These are phyloP conservation scores for Colletotrichum theobromicola DNA, from an alignment of 2,329 filamentous ascomycete species.

Conservation along the genomic window DNA sequence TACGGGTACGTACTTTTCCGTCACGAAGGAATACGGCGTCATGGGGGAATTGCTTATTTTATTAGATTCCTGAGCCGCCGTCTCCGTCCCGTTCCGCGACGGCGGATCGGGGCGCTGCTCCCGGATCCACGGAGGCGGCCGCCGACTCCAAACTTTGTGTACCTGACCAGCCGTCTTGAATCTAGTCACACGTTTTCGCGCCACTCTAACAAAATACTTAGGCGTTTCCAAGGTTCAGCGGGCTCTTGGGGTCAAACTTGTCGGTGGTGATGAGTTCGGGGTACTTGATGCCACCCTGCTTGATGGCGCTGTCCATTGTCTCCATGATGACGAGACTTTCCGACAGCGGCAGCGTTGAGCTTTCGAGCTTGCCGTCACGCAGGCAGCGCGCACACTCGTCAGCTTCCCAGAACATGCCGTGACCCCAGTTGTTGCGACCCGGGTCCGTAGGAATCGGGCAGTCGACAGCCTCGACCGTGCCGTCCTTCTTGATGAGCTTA, in stretches of 20 bases:
- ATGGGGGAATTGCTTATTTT: conserved; percentile 1
- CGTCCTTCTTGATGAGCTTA: conserved; percentile 62
- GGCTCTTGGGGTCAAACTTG: conserved; percentile 63
- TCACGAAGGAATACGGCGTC: neutral
- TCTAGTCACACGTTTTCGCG: neutral
- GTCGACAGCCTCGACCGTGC: conserved; percentile 54
- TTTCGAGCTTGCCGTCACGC: conserved; percentile 79
- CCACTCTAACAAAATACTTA: neutral
- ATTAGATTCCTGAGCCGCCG: neutral
- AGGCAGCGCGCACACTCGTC: conserved; percentile 79
- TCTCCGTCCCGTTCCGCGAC: neutral
- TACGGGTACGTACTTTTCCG: neutral
- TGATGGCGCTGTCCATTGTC: conserved; percentile 61
- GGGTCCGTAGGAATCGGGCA: conserved; percentile 58
- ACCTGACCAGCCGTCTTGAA: neutral
- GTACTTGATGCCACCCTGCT: conserved; percentile 58
- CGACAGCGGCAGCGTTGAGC: conserved; percentile 69
- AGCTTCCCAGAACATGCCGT: conserved; percentile 90
- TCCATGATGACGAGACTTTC: conserved; percentile 91
- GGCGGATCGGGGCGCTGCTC: neutral
- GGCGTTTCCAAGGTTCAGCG: conserved; percentile 62
- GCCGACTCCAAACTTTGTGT: neutral
- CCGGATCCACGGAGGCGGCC: neutral
- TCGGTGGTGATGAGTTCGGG: conserved; percentile 62
- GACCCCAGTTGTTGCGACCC: conserved; percentile 59